Evolutionary conservation across 257 asterid species (phyloP), one percentile per base, ranked within the genome.

Genomic region (Nyctanthes arbortristis): DNA sequence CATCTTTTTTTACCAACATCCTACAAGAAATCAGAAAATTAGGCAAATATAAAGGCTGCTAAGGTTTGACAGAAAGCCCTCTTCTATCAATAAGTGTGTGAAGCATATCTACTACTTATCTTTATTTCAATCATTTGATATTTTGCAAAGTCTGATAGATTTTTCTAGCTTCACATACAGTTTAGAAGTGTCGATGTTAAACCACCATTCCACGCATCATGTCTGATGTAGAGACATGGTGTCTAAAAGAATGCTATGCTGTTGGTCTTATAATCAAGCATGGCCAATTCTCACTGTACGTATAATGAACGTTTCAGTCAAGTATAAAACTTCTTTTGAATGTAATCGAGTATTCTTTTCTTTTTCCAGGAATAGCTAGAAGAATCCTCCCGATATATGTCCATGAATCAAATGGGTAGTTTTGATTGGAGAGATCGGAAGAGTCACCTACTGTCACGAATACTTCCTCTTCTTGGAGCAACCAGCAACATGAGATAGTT

Each of bases 361-460:
- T 40, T 63, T 18, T 56, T 35, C 11, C 24, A 22, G 34, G 35
- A 54, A n/a, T n/a, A n/a, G n/a, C n/a, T n/a, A n/a, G 24, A 2
- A 34, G 18, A 16, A 40, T 34, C 29, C 30, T 7, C 20, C 58
- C 16, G 5, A 52, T 18, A 22, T n/a, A n/a, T n/a, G n/a, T 8
- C 22, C 28, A 18, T 7, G 4, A 65, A 31, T 58, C 39, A 24
- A 29, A 88, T 91, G 97, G 97, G 84, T 30, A 66, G 61, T 57
- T 68, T 87, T 58, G 82, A 78, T 62, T 91, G 95, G 79, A 67
- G 68, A 49, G 71, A 52, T n/a, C n/a, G n/a, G n/a, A n/a, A n/a
- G n/a, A n/a, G 9, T 18, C 58, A 20, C 58, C 58, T 22, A 29
- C 4, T 52, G 58, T 18, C 13, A 18, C 57, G 20, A 6, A 27